phyloP scores from a whole-genome alignment of 805 yeast species.

The Candida germanica region DNA sequence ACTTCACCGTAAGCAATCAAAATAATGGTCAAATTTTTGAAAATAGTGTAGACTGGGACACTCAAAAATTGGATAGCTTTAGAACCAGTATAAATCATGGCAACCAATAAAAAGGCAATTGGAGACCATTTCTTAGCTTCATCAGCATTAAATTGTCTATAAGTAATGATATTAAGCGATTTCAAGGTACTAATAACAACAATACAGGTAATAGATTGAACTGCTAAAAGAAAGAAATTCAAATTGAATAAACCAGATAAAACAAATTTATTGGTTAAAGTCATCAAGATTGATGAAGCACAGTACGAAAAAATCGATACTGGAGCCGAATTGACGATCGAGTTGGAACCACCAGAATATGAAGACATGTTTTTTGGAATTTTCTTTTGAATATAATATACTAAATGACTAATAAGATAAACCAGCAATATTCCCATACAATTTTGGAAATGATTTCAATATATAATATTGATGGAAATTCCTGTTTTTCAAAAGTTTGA shows the following conservation, averaged over 20 bases:
- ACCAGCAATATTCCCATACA: constrained; percentile 42
- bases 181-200: constrained; percentile 70
- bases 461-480: not conserved
- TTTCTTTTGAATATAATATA: constrained; percentile 29
- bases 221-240: constrained; percentile 85
- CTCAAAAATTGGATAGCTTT: constrained; percentile 89
- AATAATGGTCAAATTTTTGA: constrained; percentile 95
- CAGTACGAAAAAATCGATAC: constrained; percentile 82
- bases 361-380: constrained; percentile 22
- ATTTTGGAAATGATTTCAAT: constrained; percentile 1
- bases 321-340: constrained; percentile 54
- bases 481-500: too few relatives aligned
- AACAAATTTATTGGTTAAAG: constrained; percentile 94
- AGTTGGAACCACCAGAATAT: constrained; percentile 21
- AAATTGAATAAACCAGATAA: constrained; percentile 73
- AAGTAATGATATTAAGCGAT: constrained; percentile 71
- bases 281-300: constrained; percentile 92
- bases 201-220: constrained; percentile 84
- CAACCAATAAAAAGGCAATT: constrained; percentile 80
- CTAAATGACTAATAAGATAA: constrained; percentile 33
- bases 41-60: constrained; percentile 95
- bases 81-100: constrained; percentile 94
- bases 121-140: constrained; percentile 98
- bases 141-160: constrained; percentile 76
- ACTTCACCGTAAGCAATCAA: constrained; percentile 98